These are phyloP conservation scores for Brassica cretica DNA, from an alignment of 345 rosid species.

Conservation along the genomic window DNA sequence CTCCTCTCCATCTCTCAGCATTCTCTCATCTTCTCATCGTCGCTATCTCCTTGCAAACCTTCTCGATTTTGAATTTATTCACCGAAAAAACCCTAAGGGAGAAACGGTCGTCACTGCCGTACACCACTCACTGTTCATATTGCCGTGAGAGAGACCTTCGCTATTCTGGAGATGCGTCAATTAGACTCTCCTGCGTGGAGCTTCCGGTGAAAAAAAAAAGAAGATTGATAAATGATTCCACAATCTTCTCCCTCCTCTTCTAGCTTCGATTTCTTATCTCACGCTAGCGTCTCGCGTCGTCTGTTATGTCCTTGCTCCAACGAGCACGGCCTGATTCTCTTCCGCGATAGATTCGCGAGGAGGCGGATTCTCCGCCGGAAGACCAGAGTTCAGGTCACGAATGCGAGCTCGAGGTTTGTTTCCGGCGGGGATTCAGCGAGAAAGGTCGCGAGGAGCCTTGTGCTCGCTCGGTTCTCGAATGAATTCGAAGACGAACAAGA, in stretches of 20 bases:
- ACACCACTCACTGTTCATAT: background rate
- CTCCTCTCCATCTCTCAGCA: slow-evolving; percentile 1
- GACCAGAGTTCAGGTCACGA: background rate
- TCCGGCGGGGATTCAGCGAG: slow-evolving; percentile 47
- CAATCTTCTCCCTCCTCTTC: slow-evolving; percentile 49
- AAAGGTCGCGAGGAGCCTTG: slow-evolving; percentile 40
- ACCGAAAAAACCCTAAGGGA: slow-evolving; percentile 11
- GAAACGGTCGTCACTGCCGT: background rate
- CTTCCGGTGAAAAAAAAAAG: slow-evolving; percentile 21
- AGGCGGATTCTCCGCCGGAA: slow-evolving; percentile 28
- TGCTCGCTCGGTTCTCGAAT: slow-evolving; percentile 47
- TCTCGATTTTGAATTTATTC: slow-evolving; percentile 5
- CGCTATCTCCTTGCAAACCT: background rate
- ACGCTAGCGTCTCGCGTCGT: slow-evolving; percentile 17
- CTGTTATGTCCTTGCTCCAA: slow-evolving; percentile 52
- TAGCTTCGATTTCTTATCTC: slow-evolving; percentile 35
- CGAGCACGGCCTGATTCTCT: slow-evolving; percentile 30
- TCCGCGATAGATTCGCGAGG: slow-evolving; percentile 33
- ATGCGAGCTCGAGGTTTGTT: slow-evolving; percentile 40
- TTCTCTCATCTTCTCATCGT: slow-evolving; percentile 12
- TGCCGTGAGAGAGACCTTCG: background rate
- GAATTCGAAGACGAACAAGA: slow-evolving; percentile 52
- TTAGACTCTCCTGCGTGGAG: slow-evolving; percentile 22
- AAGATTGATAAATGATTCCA: slow-evolving; percentile 51
- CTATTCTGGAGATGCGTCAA: slow-evolving; percentile 31